Percentiles rank a stretch among this genome's conserved stretches.
These are phyloP conservation scores for Ascocoryne sarcoides DNA, from an alignment of 2,329 filamentous ascomycete genomes.

Conservation along the genomic window DNA sequence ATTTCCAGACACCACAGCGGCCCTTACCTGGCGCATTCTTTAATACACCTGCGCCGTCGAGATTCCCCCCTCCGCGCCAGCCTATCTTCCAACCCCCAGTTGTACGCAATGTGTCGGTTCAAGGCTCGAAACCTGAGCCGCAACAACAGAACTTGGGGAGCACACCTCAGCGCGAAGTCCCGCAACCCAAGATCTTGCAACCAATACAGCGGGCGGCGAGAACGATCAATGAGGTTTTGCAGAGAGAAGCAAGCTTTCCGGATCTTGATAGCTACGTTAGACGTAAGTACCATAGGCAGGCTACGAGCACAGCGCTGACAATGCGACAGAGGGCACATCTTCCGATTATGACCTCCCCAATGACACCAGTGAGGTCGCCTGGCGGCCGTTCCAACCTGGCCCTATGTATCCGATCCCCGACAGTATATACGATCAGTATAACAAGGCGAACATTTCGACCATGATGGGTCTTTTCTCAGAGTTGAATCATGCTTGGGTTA, in stretches of 20 bases:
- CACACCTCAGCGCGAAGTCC: conserved; percentile 14
- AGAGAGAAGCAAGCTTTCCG: conserved; percentile 71
- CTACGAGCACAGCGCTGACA: conserved; percentile 20
- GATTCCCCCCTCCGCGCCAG: conserved; percentile 38
- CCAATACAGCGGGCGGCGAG: conserved; percentile 72
- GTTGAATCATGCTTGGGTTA: conserved; percentile 90
- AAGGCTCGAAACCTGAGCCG: conserved; percentile 8
- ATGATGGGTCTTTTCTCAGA: conserved; percentile 92
- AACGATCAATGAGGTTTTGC: conserved; percentile 73
- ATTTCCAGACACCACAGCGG: conserved; percentile 52
- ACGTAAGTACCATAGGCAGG: conserved; percentile 48
- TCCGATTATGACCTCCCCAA: conserved; percentile 80
- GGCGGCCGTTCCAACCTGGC: conserved; percentile 83
- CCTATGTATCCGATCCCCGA: conserved; percentile 87
- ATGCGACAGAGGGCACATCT: conserved; percentile 65
- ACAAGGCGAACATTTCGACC: conserved; percentile 78
- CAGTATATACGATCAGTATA: conserved; percentile 85
- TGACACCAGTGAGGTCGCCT: conserved; percentile 50
- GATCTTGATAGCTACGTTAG: conserved; percentile 83
- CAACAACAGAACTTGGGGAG: conserved; percentile 14
- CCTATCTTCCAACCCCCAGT: conserved; percentile 36
- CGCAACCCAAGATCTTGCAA: conserved; percentile 29
- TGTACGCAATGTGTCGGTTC: background rate
- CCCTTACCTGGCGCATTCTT: conserved; percentile 68
- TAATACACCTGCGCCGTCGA: conserved; percentile 58